Conservation (phyloP, 1,284 basidiomycete species). For the Austroboletus novae-zelandiae region DNA sequence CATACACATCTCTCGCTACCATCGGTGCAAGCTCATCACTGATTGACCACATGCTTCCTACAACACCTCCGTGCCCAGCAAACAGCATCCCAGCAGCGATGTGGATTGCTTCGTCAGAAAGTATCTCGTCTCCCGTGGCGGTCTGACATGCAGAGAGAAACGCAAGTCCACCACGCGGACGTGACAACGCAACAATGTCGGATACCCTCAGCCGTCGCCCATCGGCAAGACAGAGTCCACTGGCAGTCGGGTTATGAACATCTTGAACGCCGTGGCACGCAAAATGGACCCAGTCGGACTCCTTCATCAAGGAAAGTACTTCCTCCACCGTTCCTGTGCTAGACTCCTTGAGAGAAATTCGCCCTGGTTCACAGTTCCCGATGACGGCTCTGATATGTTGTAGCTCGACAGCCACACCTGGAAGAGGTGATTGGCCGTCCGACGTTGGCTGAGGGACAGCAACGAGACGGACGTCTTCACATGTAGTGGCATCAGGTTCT, state of each 20-base stretch:
- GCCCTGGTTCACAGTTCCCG: not conserved
- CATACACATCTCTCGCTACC: not conserved
- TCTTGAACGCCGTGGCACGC: too few species aligned
- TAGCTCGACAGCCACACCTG: slow-evolving; percentile 2
- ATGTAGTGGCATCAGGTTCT: not conserved
- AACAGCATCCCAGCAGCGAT: too few species aligned
- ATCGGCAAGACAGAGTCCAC: too few species aligned
- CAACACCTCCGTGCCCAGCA: too few species aligned
- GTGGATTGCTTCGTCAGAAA: not conserved
- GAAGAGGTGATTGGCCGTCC: not conserved
- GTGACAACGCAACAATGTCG: too few species aligned
- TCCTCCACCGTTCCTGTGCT: not conserved
- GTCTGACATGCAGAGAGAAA: too few species aligned
- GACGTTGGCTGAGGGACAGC: slow-evolving; percentile 1
- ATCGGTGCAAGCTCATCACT: not conserved
- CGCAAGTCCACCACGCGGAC: too few species aligned
- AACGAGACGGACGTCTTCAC: not conserved
- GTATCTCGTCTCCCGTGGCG: too few species aligned
- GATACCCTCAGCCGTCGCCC: too few species aligned
- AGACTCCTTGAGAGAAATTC: not conserved
- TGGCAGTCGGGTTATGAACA: too few species aligned
- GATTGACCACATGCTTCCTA: too few species aligned
- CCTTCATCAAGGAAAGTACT: slow-evolving; percentile 3
- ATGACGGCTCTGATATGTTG: not conserved
- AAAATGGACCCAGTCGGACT: slow-evolving; percentile 1